phyloP scores from a whole-genome alignment of 345 rosid genomes.

The Toxicodendron radicans region DNA sequence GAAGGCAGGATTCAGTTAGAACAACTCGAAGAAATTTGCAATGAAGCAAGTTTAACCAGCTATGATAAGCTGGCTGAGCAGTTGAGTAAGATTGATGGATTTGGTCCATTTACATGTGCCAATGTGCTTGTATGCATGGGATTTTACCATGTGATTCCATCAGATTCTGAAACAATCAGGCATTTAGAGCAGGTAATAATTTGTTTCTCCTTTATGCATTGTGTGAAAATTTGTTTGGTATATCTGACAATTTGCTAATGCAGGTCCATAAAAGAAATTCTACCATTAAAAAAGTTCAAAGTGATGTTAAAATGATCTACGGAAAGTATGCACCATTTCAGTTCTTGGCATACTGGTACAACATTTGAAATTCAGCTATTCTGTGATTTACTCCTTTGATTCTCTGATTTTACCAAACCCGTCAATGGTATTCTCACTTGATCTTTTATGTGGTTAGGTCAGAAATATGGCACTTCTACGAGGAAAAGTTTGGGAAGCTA shows the following conservation, averaged over 20 bases:
- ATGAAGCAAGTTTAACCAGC: conserved; percentile 20
- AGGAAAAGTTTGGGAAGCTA: conserved; percentile 45
- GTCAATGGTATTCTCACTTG: background rate
- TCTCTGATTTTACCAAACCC: background rate
- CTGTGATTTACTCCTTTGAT: background rate
- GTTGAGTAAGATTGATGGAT: conserved; percentile 41
- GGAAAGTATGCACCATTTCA: conserved; percentile 44
- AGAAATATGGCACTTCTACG: conserved; percentile 50
- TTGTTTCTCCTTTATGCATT: background rate
- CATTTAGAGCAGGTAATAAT: conserved; percentile 45
- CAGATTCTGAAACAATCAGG: conserved; percentile 56
- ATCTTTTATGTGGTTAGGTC: conserved; percentile 35
- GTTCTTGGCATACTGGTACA: conserved; percentile 52
- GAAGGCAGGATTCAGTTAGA: conserved; percentile 38
- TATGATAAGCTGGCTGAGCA: conserved; percentile 32
- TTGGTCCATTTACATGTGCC: conserved; percentile 54
- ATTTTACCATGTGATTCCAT: conserved; percentile 48
- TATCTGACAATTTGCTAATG: conserved; percentile 4
- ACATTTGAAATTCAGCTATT: background rate
- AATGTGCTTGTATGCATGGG: conserved; percentile 62
- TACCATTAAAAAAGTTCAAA: conserved; percentile 27
- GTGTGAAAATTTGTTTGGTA: background rate
- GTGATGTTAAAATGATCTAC: conserved; percentile 35
- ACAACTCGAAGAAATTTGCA: conserved; percentile 37
- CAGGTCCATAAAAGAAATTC: conserved; percentile 44